Base-by-base conservation (phyloP, 163 green algal genomes). In the Volvox carteri region DNA sequence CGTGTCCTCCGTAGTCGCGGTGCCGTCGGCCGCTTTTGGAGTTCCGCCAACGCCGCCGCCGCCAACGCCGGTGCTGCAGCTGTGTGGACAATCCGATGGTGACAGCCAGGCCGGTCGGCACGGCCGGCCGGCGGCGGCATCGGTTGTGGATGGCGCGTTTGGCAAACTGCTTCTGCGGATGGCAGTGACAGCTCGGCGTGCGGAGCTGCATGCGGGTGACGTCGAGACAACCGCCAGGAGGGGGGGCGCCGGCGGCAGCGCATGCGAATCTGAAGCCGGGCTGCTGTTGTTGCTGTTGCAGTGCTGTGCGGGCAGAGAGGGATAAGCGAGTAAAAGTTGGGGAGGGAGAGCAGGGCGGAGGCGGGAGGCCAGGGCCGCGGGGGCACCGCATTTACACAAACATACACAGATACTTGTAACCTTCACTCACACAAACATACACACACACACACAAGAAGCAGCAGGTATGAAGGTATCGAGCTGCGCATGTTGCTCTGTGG, bases 281-380 rank as follows among this genome's bases (percentile, higher is more conserved):
- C 58, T 86, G 39, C 78, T 28, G 0, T 60, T 37, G 62, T 41
- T 68, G 62, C 62, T 78, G 0, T 78, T 60, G 33, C 79, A 86
- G 62, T 86, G 79, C 79, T 86, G 70, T 25, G 41, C 70, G 39
- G 58, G 58, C 14, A 70, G 58, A 25, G 35, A n/a, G n/a, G n/a
- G n/a, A n/a, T n/a, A n/a, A n/a, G n/a, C n/a, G n/a, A n/a, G n/a
- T n/a, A n/a, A n/a, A n/a, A n/a, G n/a, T n/a, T n/a, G n/a, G n/a
- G n/a, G n/a, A n/a, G n/a, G n/a, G n/a, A n/a, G n/a, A n/a, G n/a
- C n/a, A n/a, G n/a, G n/a, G n/a, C n/a, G n/a, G n/a, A n/a, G n/a
- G n/a, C n/a, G n/a, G n/a, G n/a, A n/a, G n/a, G n/a, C n/a, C n/a
- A n/a, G n/a, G n/a, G n/a, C n/a, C n/a, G n/a, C n/a, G n/a, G n/a